Base-by-base conservation (phyloP, 345 rosid genomes). In the Dimocarpus longan region DNA sequence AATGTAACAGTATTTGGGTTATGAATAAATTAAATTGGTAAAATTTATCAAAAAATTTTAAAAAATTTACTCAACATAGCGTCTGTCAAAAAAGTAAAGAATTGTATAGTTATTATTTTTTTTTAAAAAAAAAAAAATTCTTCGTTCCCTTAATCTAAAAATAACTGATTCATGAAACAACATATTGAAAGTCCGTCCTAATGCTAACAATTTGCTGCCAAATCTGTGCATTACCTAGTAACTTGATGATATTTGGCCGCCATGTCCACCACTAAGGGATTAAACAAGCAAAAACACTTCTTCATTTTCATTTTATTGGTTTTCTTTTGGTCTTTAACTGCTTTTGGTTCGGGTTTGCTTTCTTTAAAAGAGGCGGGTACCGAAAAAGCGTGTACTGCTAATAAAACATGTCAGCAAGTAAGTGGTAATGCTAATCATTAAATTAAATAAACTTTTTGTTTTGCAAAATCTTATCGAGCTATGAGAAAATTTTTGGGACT, bases 381-480 rank as follows among this genome's bases (percentile, higher is more conserved):
- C 62, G 77, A 60, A 64, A 79, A 57, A 39, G 69, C 24, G 4
- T 15, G 12, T 42, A 13, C 15, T 16, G 42, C 42, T 22, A 32
- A 40, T 63, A 62, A 69, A 50, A 69, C 32, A 68, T 75, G 43
- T 37, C n/a, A 59, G 65, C 70, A 66, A 57, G 32, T 43, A 52
- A 39, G 39, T 26, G 64, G n/a, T 54, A 54, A 32, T 11, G 76
- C 59, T 43, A 52, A 32, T 76, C 56, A 69, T 75, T 71, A 78
- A 54, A 71, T 59, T 79, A 77, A 78, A 46, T 63, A 22, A 57
- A 18, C 5, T 19, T 59, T 70, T 60, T 26, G 26, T 24, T 71
- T 66, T 21, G 46, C 70, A 10, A 68, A 86, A 87, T 87, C 91
- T 88, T 85, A 90, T 92, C 80, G 96, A 89, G 96, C 91, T 80